Conservation (phyloP, 495 filamentous ascomycete species). For the Friedmanniomyces simplex region DNA sequence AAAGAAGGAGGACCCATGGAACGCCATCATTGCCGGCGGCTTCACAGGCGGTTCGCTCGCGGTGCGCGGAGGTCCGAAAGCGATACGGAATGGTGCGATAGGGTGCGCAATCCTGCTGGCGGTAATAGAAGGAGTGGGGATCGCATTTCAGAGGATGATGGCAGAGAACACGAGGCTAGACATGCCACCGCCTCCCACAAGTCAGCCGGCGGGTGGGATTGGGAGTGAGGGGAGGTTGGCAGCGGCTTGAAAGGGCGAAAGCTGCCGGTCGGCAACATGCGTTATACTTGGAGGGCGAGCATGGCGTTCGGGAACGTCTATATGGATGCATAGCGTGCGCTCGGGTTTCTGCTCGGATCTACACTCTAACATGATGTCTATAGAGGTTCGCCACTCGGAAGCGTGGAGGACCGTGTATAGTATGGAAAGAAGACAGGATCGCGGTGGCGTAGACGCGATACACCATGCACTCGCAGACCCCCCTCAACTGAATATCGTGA, state of each 20-base stretch:
- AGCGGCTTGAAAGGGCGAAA: background rate
- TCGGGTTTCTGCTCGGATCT: background rate
- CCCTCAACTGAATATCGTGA: too few species aligned
- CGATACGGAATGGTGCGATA: conserved; percentile 87
- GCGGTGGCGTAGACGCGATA: too few species aligned
- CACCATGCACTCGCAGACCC: too few species aligned
- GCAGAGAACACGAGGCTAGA: conserved; percentile 84
- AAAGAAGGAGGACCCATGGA: conserved; percentile 93
- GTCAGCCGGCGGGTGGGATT: background rate
- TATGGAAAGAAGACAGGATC: background rate
- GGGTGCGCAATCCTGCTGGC: conserved; percentile 87
- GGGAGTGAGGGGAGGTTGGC: conserved; percentile 18
- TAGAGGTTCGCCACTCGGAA: background rate
- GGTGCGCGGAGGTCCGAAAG: conserved; percentile 76
- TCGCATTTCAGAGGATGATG: conserved; percentile 94
- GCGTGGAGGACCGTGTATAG: background rate
- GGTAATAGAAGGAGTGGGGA: conserved; percentile 95
- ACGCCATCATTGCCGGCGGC: conserved; percentile 92
- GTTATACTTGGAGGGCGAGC: background rate
- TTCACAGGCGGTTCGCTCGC: conserved; percentile 91
- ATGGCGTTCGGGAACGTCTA: background rate
- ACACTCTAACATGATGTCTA: background rate
- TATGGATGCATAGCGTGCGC: background rate
- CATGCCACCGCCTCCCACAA: conserved; percentile 29
- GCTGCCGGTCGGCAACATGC: background rate